Percentiles rank a stretch among this genome's conserved stretches.
These are phyloP conservation scores for Aspergillus carlsbadensis DNA, from an alignment of 495 filamentous ascomycete species.

Conservation along the genomic window DNA sequence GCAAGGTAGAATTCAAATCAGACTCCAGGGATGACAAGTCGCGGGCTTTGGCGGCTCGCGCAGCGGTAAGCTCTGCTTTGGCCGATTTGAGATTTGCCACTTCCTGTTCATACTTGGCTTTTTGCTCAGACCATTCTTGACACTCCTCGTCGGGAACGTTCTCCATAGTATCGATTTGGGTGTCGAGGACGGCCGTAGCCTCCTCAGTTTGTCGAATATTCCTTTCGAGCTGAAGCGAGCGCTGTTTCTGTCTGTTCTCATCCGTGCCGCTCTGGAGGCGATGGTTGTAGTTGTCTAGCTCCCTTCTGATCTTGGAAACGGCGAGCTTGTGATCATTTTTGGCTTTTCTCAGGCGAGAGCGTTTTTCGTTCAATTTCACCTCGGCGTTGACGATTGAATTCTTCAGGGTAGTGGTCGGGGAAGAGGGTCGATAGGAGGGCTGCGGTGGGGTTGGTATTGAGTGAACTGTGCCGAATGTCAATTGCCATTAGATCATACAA, in stretches of 20 bases:
- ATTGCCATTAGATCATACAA: no score
- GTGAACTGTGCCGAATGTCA: constrained; percentile 30
- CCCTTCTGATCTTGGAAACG: constrained; percentile 68
- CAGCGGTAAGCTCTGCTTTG: constrained; percentile 57
- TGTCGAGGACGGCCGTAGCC: constrained; percentile 57
- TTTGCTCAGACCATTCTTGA: constrained; percentile 58
- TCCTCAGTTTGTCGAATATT: constrained; percentile 84
- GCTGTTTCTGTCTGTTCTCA: constrained; percentile 80
- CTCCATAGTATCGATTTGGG: constrained; percentile 65
- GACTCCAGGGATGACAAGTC: constrained; percentile 62
- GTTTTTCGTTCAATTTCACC: constrained; percentile 72
- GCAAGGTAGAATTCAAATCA: constrained; percentile 64
- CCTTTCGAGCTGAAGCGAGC: constrained; percentile 71
- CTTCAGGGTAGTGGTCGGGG: constrained; percentile 85
- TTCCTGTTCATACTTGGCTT: constrained; percentile 61
- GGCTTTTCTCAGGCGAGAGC: constrained; percentile 67
- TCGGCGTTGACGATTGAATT: constrained; percentile 83
- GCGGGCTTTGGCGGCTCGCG: constrained; percentile 62
- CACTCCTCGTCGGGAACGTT: constrained; percentile 66
- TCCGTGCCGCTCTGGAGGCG: constrained; percentile 68
- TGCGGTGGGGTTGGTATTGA: constrained; percentile 46
- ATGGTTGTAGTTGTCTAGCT: constrained; percentile 75
- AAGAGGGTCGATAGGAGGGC: constrained; percentile 71
- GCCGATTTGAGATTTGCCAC: constrained; percentile 59
- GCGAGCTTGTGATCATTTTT: constrained; percentile 78